phyloP scores from a whole-genome alignment of 495 filamentous ascomycete genomes.

The Stereocaulon alpinum region DNA sequence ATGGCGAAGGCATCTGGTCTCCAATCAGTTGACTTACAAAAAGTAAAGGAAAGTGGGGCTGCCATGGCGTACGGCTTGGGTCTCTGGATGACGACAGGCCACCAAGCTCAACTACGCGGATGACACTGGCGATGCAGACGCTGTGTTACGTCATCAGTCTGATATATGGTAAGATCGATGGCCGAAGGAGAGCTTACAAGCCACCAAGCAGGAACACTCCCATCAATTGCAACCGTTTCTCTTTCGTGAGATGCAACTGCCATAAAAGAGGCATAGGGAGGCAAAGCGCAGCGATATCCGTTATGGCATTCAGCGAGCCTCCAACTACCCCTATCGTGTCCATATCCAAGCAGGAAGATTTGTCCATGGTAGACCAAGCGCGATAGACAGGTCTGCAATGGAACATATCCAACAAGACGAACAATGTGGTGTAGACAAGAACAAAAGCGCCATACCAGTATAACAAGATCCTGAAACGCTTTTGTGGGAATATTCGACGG shows the following conservation, averaged over 20 bases:
- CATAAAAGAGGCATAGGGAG: slow-evolving; percentile 17
- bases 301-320: slow-evolving; percentile 14
- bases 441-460: slow-evolving; percentile 24
- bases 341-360: slow-evolving; percentile 13
- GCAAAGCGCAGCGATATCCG: slow-evolving; percentile 11
- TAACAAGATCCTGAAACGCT: slow-evolving; percentile 19
- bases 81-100: slow-evolving; percentile 3
- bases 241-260: slow-evolving; percentile 12
- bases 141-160: background rate
- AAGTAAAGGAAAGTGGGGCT: background rate
- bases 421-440: slow-evolving; percentile 25
- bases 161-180: background rate
- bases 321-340: slow-evolving; percentile 9
- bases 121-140: slow-evolving; percentile 6
- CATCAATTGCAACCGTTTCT: slow-evolving; percentile 10
- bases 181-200: slow-evolving; percentile 10
- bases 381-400: slow-evolving; percentile 29
- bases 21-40: background rate
- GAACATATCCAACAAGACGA: slow-evolving; percentile 30
- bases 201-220: slow-evolving; percentile 13
- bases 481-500: slow-evolving; percentile 28
- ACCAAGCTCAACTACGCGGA: slow-evolving; percentile 4
- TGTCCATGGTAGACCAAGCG: slow-evolving; percentile 3
- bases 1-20: background rate
- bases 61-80: background rate